Evolutionary conservation across 1,139 yeast genomes (phyloP).

Genomic region (Yamadazyma oceani): DNA sequence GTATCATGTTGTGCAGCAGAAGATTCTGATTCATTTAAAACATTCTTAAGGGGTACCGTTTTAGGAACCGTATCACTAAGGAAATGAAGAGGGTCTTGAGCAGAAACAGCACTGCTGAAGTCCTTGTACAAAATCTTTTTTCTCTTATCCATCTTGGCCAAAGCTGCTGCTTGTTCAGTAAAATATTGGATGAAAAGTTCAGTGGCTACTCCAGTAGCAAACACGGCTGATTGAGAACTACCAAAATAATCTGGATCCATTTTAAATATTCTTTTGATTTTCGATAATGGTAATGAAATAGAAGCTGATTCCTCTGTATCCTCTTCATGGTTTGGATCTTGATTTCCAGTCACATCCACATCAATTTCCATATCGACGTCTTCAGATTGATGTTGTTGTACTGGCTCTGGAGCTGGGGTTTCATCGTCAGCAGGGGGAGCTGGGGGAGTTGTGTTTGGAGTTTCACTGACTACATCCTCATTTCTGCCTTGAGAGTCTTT

Average conservation of each 20-base stretch:
- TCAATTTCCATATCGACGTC: conserved; percentile 18
- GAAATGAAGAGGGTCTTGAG: conserved; percentile 67
- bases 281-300: conserved; percentile 65
- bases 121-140: conserved; percentile 75
- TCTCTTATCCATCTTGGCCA: conserved; percentile 68
- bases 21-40: conserved; percentile 42
- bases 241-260: conserved; percentile 81
- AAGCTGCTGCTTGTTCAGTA: conserved; percentile 74
- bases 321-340: conserved; percentile 18
- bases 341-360: conserved; percentile 9
- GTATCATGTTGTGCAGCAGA: no score
- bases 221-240: conserved; percentile 77
- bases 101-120: conserved; percentile 67
- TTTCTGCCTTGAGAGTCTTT: conserved; percentile 4
- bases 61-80: conserved; percentile 69
- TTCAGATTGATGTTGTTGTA: conserved; percentile 2
- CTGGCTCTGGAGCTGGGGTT: conserved; percentile 7
- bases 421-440: conserved; percentile 12
- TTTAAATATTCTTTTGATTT: conserved; percentile 80
- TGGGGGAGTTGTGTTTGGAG: conserved; percentile 21
- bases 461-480: conserved; percentile 7
- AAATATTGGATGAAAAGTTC: conserved; percentile 80
- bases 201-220: conserved; percentile 83
- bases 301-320: conserved; percentile 21
- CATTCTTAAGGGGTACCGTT: conserved; percentile 52